Percentiles rank a stretch among this genome's conserved stretches.
phyloP scores from a whole-genome alignment of 306 rosid genomes.

The Coriaria nepalensis region DNA sequence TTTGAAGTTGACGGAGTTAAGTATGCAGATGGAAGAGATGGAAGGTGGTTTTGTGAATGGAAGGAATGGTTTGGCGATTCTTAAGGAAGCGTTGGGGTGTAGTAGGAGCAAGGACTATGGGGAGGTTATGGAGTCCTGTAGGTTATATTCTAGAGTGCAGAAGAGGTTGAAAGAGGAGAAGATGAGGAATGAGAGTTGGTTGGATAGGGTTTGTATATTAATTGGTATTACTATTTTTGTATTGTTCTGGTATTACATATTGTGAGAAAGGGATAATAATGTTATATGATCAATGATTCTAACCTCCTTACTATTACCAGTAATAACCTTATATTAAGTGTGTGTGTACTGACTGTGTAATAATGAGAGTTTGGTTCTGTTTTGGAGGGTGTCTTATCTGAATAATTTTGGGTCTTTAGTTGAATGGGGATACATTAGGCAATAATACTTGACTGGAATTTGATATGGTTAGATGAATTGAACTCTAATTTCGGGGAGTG shows the following conservation, averaged over 20 bases:
- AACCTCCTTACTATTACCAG: constrained; percentile 4
- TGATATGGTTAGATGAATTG: no score
- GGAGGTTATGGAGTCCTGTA: constrained; percentile 69
- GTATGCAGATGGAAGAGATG: constrained; percentile 92
- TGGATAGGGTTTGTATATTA: constrained; percentile 36
- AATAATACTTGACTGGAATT: no score
- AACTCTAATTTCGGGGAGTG: no score
- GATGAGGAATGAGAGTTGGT: constrained; percentile 68
- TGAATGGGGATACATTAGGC: no score
- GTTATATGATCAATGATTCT: background rate
- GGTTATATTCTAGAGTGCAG: constrained; percentile 52
- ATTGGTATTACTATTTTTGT: constrained; percentile 28
- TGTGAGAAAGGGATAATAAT: constrained; percentile 22
- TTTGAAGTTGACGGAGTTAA: constrained; percentile 54
- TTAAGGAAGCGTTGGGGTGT: constrained; percentile 66
- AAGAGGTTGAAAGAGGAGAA: constrained; percentile 71
- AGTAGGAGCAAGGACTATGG: constrained; percentile 55
- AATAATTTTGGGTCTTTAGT: no score
- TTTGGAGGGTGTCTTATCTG: no score
- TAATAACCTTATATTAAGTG: constrained; percentile 16
- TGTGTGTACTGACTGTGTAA: no score
- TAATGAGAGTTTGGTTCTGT: no score
- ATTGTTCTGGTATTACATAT: constrained; percentile 35
- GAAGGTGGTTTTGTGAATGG: constrained; percentile 73
- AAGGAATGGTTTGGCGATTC: constrained; percentile 64